Base-by-base conservation (phyloP, 169 alveolate genomes). In the Plasmodium inui region DNA sequence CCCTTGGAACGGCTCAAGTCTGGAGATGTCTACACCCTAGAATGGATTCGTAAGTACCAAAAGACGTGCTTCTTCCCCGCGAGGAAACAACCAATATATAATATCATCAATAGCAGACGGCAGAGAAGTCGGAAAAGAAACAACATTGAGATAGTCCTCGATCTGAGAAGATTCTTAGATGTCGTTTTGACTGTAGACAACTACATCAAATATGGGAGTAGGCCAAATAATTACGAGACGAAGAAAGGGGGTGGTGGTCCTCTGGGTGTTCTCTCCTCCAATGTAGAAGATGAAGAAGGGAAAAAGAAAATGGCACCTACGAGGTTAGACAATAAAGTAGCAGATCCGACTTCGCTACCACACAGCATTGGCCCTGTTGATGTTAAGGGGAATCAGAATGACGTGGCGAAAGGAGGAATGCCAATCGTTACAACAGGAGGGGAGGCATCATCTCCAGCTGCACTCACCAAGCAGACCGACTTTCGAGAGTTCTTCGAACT, bases 41-140 rank as follows among this genome's bases (percentile, higher is more conserved):
- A 53, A 5, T 91, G 78, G 50, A 30, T 91, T 9, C 55, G 34
- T 14, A 82, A 76, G 50, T 91, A 91, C 39, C 92, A 91, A 50
- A 91, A 82, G 50, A 81, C 83, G 4, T 91, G 92, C 76, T 91
- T 91, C 41, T 81, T 91, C 32, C 95, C 95, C 17, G 95, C 92
- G 10, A 91, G 84, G 44, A 91, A 91, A 91, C 95, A 91, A 30
- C 95, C 95, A 3, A 30, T 91, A 46, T 82, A 91, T 76, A 82
- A 70, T 50, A 81, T 91, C 10, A 80, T 91, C 22, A 80, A 91
- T 82, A 91, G 39, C 9, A 91, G 83, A 76, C 50, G 91, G 50
- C 83, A 91, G 22, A 91, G 83, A 72, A 30, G 72, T 5, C 76
- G 50, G 39, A 82, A 82, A 34, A 91, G 80, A 82, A 91, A 67